Conservation (phyloP, 2,329 filamentous ascomycete genomes). For the Phyllosticta citribraziliensis region DNA sequence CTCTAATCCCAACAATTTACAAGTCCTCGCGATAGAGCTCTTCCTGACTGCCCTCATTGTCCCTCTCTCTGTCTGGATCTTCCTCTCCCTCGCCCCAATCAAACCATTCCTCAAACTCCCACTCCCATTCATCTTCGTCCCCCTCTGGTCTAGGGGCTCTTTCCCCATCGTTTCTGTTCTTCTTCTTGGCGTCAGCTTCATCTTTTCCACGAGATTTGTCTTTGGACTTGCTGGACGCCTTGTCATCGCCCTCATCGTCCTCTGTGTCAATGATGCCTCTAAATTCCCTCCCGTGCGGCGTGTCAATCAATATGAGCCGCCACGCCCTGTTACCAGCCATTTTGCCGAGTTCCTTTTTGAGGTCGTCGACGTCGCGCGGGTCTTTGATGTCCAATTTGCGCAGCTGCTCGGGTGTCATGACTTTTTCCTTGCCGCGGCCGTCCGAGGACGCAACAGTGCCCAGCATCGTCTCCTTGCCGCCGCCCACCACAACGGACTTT, state of each 20-base stretch:
- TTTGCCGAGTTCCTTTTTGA: constrained; percentile 59
- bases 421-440: constrained; percentile 44
- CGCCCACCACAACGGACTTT: constrained; percentile 39
- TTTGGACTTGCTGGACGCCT: constrained; percentile 17
- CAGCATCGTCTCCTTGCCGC: constrained; percentile 44
- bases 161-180: constrained; percentile 14
- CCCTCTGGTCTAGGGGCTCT: constrained; percentile 13
- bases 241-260: constrained; percentile 37
- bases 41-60: constrained; percentile 30
- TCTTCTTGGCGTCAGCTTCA: constrained; percentile 15
- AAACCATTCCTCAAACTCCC: constrained; percentile 41
- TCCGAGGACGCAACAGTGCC: constrained; percentile 47
- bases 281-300: constrained; percentile 55
- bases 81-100: constrained; percentile 11
- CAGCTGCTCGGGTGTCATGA: constrained; percentile 57
- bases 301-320: constrained; percentile 71
- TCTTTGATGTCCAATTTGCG: constrained; percentile 54
- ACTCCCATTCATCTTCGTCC: constrained; percentile 37
- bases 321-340: constrained; percentile 63
- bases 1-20: constrained; percentile 8
- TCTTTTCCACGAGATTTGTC: constrained; percentile 12
- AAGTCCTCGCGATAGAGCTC: constrained; percentile 31
- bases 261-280: constrained; percentile 57
- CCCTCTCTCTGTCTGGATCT: constrained; percentile 9
- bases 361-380: constrained; percentile 55